Base-by-base conservation (phyloP, 2,329 filamentous ascomycete species). In the Xylaria sp. region DNA sequence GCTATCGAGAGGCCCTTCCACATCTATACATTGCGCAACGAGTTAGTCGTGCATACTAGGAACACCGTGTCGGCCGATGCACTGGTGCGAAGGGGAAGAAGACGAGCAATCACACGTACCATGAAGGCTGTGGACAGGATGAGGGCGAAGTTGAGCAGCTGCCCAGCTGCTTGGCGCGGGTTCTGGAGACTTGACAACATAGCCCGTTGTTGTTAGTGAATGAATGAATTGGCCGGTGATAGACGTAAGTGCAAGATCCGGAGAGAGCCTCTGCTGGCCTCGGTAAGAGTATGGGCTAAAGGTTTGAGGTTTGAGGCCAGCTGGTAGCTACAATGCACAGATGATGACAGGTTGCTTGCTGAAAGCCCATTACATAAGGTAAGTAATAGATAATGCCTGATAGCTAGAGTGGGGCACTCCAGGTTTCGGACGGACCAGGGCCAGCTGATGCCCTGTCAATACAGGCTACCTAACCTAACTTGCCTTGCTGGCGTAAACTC, bases 41-140 rank as follows among this genome's bases (percentile, higher is more conserved):
- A 31, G 44, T 57, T 25, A 62, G 53, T 25, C 3, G 25, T 19
- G 6, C 29, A 13, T 25, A 9, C 11, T 44, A 25, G 11, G 8
- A 29, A 35, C 11, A 10, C n/a, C 17, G n/a, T n/a, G n/a, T n/a
- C n/a, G n/a, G n/a, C n/a, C n/a, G n/a, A n/a, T n/a, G n/a, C n/a
- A n/a, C n/a, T 44, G 7, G 19, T 10, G 7, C 2, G 17, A 31
- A 27, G 10, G 23, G 25, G 41, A 41, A 5, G 41, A 33, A 38
- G 19, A 11, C 15, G 11, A 29, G 37, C 29, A 53, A 17, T 9
- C 29, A 33, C n/a, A 63, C 81, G 63, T 70, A 87, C 87, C 93
- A 97, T 97, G 75, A 97, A 97, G 1, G 93, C 93, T 1, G 92
- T 95, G 9, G 90, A 93, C 52, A 97, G 86, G 64, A 97, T 92